Base-by-base conservation (phyloP, 2,329 filamentous ascomycete species). In the Pestalotiopsis sp. region DNA sequence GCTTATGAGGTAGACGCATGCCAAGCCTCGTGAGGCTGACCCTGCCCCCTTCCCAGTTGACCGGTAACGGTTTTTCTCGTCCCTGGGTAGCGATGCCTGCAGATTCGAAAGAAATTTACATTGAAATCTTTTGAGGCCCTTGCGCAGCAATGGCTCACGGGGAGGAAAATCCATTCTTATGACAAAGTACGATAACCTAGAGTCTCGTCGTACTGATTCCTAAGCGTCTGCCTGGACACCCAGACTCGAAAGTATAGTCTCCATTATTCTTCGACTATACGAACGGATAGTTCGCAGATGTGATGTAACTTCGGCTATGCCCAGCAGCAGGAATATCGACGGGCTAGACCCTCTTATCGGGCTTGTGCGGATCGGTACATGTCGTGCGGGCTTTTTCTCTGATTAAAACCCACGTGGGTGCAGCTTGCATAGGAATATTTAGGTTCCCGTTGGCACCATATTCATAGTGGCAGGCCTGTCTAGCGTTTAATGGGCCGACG, bases 11-110 rank as follows among this genome's bases (percentile, higher is more conserved):
- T 14, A 39, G 59, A 61, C 20, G 59, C 59, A 61, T n/a, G 59
- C 59, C 59, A 61, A 61, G 59, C 25, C 31, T n/a, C 45, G 45
- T 61, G 59, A 61, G 59, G 59, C 59, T 61, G 59, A 61, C 59
- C 58, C 27, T 13, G 25, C 59, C 25, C 45, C 27, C 27, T 31
- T 36, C 59, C 59, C 59, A 36, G 27, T 27, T 60, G 58, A 27
- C 58, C 59, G 59, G 59, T 61, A 61, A 61, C 59, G 59, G 31
- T 38, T 39, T 38, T 39, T 6, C 31, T 52, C 7, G 59, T 31
- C 17, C 9, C 59, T 61, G 31, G 31, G 3, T 13, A 11, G 7
- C 14, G 9, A 36, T 61, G 59, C 59, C n/a, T 20, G 59, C 59
- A 61, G 17, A n/a, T 12, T 3, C 41, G 17, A n/a, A 5, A 20